phyloP scores from a whole-genome alignment of 208 protist species.

The Leishmania lainsoni region DNA sequence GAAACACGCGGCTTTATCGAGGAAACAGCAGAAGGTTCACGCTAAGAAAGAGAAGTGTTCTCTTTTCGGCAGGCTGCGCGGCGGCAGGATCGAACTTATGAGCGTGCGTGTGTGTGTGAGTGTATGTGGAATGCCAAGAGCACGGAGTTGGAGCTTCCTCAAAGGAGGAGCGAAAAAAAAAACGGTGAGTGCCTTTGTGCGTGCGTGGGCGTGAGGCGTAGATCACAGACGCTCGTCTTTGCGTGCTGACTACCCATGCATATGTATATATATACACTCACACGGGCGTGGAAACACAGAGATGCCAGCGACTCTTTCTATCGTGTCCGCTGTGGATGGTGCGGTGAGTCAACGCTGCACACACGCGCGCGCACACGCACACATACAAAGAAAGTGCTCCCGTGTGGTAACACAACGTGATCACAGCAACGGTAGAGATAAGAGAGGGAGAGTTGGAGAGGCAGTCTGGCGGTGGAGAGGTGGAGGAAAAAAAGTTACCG shows the following conservation, averaged over 20 bases:
- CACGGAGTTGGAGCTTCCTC: neutral
- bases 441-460: neutral
- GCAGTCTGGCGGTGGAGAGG: neutral
- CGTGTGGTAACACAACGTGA: neutral
- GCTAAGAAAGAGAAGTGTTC: neutral
- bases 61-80: neutral
- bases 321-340: neutral
- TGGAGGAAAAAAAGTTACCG: neutral
- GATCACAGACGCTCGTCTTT: neutral
- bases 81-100: neutral
- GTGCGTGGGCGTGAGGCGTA: neutral
- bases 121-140: neutral
- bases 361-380: neutral
- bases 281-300: neutral
- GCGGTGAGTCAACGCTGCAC: neutral
- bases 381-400: neutral
- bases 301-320: neutral
- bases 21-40: neutral
- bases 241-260: neutral
- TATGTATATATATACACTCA: neutral
- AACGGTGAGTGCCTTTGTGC: neutral
- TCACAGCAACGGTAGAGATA: neutral
- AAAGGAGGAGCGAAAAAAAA: neutral
- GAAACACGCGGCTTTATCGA: neutral
- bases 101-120: neutral